phyloP scores from a whole-genome alignment of 345 rosid species.

The Excoecaria cochinchinensis region DNA sequence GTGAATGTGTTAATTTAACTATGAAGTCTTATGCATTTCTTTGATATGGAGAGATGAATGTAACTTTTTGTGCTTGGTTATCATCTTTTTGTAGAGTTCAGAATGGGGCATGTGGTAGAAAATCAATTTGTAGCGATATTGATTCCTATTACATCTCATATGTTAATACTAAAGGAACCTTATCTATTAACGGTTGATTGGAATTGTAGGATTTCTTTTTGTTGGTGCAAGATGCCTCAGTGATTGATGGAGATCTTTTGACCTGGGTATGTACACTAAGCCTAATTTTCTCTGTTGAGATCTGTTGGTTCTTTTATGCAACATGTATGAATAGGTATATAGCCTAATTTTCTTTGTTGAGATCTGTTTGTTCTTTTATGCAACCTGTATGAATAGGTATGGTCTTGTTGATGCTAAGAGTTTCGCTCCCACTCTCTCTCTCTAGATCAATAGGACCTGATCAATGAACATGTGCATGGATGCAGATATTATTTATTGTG shows the following conservation, averaged over 20 bases:
- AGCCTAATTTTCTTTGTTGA: constrained; percentile 6
- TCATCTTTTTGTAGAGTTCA: constrained; percentile 1
- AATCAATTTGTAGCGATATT: neutral
- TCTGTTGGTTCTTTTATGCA: neutral
- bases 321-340: too few relatives aligned
- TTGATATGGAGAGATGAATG: neutral
- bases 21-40: neutral
- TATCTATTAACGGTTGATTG: constrained; percentile 12
- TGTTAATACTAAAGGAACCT: neutral
- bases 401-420: neutral
- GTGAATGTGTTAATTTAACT: neutral
- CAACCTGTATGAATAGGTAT: too few relatives aligned
- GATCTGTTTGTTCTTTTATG: neutral
- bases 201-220: constrained; percentile 72
- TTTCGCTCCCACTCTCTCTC: neutral
- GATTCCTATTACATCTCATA: neutral
- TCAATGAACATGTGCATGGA: neutral
- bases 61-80: neutral
- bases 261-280: constrained; percentile 57
- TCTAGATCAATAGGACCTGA: neutral
- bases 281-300: constrained; percentile 4
- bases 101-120: neutral
- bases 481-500: neutral
- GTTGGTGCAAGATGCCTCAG: constrained; percentile 62
- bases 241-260: constrained; percentile 87